Base-by-base conservation (phyloP, 345 rosid species). In the Erysimum cheiranthoides region DNA sequence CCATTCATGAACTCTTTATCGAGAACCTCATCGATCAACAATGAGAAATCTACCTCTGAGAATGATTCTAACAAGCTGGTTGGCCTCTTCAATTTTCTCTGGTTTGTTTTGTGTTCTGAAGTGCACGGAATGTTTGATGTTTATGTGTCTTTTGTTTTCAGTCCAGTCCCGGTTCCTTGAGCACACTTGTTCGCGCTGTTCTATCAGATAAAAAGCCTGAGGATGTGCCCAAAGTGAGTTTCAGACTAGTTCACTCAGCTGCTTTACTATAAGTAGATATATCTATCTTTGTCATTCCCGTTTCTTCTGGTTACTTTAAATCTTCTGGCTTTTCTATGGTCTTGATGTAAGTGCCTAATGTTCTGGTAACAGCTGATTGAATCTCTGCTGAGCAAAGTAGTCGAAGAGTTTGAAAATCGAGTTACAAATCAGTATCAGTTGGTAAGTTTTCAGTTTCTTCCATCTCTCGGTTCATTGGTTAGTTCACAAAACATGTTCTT, bases 391-490 rank as follows among this genome's bases (percentile, higher is more conserved):
- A 86, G 88, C 71, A 90, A 89, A 81, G 89, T 95, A 63, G 89
- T 84, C 18, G 79, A 95, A 79, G 99, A 88, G 86, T 92, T 92
- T 80, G 97, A 92, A 82, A 82, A 83, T 57, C 91, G 97, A 57
- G 84, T 95, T 64, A 80, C 87, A 63, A 87, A 81, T 82, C 97
- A 90, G 71, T 59, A 53, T 80, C 88, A 82, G 39, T 68, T 73
- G 93, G 97, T 92, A 83, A 49, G 84, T 80, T 61, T 50, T 68
- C 64, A 21, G 49, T 61, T 64, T 46, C 73, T 71, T 71, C 28
- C 10, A 12, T 40, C 61, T 47, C 62, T 57, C 49, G 25, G 16
- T 40, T 45, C 70, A 53, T 18, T 63, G 40, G 43, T 35, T 30
- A 60, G 18, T 73, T 73, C 62, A 61, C 57, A 14, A n/a, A 71